Percentiles rank a stretch among this genome's conserved stretches.
phyloP scores from a whole-genome alignment of 768 basidiomycete species.

The Lactarius trivialis region DNA sequence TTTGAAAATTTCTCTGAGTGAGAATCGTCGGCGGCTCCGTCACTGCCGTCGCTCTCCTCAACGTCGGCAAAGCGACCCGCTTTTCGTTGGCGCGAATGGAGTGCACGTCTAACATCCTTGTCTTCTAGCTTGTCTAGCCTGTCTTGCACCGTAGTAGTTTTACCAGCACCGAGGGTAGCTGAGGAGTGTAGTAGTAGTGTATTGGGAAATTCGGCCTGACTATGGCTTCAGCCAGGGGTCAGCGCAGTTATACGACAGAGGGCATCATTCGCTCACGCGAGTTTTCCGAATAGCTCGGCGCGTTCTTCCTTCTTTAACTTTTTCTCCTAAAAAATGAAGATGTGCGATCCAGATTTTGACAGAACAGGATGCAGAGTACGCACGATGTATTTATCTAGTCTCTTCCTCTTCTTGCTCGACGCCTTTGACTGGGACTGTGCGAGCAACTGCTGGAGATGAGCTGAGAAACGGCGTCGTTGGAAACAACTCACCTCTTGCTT shows the following conservation, averaged over 20 bases:
- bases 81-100: slow-evolving; percentile 49
- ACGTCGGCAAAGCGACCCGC: slow-evolving; percentile 26
- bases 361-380: slow-evolving; percentile 16
- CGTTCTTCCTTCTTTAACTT: slow-evolving; percentile 90
- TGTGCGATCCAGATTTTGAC: neutral
- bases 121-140: slow-evolving; percentile 55
- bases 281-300: slow-evolving; percentile 64
- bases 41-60: slow-evolving; percentile 10
- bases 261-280: slow-evolving; percentile 52
- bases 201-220: slow-evolving; percentile 59
- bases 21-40: neutral
- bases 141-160: slow-evolving; percentile 51
- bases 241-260: neutral
- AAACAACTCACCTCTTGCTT: slow-evolving; percentile 27
- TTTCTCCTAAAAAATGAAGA: slow-evolving; percentile 53
- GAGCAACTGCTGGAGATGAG: slow-evolving; percentile 10
- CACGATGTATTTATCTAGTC: slow-evolving; percentile 47
- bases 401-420: slow-evolving; percentile 43
- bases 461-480: neutral
- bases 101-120: slow-evolving; percentile 44
- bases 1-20: neutral
- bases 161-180: slow-evolving; percentile 76
- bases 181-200: slow-evolving; percentile 67
- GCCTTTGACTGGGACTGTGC: slow-evolving; percentile 30
- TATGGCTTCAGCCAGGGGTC: slow-evolving; percentile 37